Base-by-base conservation (phyloP, 805 yeast species). In the Candida arabinofermentans region DNA sequence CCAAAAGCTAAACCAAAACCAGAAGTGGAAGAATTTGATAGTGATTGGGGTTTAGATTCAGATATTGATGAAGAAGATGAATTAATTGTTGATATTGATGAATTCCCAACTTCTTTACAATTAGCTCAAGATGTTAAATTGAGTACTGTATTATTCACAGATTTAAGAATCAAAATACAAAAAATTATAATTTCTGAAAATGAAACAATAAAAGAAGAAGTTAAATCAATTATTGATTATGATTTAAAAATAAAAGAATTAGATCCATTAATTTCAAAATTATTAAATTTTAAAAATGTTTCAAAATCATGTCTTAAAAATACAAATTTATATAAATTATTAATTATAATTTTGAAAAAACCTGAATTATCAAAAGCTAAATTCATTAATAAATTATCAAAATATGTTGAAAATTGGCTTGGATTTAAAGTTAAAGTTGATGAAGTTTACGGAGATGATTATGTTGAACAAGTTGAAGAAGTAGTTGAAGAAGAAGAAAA, bases 301-400 rank as follows among this genome's bases (percentile, higher is more conserved):
- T 61, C 67, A 19, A 48, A 50, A 33, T 54, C 71, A 0, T 47
- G 62, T 17, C 36, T 70, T 10, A 57, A 56, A 31, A 49, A 62
- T 2, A 48, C 64, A 1, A 62, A 62, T 14, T 36, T 70, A 8
- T 54, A 55, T 27, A 66, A 62, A 30, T 48, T 69, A 4, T 41
- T 70, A 17, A 47, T 58, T 19, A 50, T 55, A 17, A 50, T 67
- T 8, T 49, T 70, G 42, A 65, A 55, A 37, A 66, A 66, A 44
- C 71, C 72, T 2, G 70, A 67, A 42, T 44, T 56, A 18, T 44
- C 55, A 16, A 30, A 43, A 0, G 33, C 50, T 3, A 46, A 44
- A 27, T 49, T 50, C 39, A 45, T 45, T 16, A 49, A 43, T 29
- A 51, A 49, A 24, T 42, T 58, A 10, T 37, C 42, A 8, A 40